Conservation (phyloP, 805 yeast species). For the Myxozyma neotropica region DNA sequence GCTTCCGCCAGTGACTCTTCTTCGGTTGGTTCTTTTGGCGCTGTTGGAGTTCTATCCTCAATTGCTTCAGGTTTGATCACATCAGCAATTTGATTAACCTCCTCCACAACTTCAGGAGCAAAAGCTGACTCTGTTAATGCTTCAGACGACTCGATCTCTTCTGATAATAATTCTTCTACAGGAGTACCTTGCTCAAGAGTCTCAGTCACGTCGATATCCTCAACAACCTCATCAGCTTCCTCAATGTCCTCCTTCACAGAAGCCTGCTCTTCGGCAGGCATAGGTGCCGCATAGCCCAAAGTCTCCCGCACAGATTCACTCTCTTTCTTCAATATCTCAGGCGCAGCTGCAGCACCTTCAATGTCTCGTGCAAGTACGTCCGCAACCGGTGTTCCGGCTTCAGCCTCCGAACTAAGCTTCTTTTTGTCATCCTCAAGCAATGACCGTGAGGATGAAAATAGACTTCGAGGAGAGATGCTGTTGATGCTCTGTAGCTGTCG, state of each 20-base stretch:
- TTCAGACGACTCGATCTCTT: neutral
- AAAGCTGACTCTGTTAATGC: too few species aligned
- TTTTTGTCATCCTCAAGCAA: constrained; percentile 4
- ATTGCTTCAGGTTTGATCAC: neutral
- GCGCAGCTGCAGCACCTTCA: constrained; percentile 26
- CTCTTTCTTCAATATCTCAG: constrained; percentile 30
- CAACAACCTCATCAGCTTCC: neutral
- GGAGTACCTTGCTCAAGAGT: constrained; percentile 7
- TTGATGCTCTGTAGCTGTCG: neutral
- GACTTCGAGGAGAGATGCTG: neutral
- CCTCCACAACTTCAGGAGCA: neutral
- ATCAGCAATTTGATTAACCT: neutral
- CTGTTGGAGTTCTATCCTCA: too few species aligned
- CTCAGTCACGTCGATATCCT: neutral
- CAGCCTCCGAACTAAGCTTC: constrained; percentile 27
- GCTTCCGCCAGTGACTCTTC: neutral
- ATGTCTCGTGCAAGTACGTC: constrained; percentile 32
- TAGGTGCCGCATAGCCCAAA: constrained; percentile 1
- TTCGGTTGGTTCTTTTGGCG: neutral
- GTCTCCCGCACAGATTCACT: constrained; percentile 7
- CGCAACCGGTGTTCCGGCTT: constrained; percentile 33
- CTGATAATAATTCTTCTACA: constrained; percentile 6
- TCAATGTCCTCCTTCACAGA: neutral
- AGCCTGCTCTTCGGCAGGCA: neutral
- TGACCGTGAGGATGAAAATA: neutral